Evolutionary conservation across 2,329 filamentous ascomycete genomes (phyloP).

Genomic region (Beauveria medogensis): DNA sequence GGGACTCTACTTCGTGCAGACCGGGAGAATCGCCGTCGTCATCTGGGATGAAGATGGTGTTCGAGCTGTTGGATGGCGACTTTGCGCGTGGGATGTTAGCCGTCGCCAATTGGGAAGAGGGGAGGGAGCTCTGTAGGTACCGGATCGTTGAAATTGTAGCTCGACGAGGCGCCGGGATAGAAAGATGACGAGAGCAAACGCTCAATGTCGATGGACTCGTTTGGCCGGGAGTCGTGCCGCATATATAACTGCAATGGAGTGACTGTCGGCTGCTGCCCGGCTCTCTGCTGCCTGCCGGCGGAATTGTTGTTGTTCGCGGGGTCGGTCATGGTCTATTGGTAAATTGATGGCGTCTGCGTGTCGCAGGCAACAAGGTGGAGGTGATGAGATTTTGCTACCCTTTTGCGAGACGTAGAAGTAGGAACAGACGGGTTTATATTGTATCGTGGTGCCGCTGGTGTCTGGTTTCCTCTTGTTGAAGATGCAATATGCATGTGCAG

Average conservation of each 20-base stretch:
- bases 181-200: constrained; percentile 1
- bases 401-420: background rate
- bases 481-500: background rate
- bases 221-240: background rate
- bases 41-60: background rate
- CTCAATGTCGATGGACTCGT: background rate
- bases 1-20: background rate
- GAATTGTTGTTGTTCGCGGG: background rate
- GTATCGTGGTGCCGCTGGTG: background rate
- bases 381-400: background rate
- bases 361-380: background rate
- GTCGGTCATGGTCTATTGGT: background rate
- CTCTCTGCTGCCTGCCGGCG: background rate
- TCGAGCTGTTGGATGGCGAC: background rate
- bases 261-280: background rate
- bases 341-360: background rate
- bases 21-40: background rate
- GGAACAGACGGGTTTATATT: background rate
- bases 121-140: background rate
- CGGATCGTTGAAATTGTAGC: background rate
- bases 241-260: background rate
- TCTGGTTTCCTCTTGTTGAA: background rate
- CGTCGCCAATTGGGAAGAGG: background rate
- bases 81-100: background rate
- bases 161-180: constrained; percentile 1